A percentile compares a stretch with the other conserved stretches of the same genome.
phyloP scores from a whole-genome alignment of 495 filamentous ascomycete species.

The Pyrenula massariospora region DNA sequence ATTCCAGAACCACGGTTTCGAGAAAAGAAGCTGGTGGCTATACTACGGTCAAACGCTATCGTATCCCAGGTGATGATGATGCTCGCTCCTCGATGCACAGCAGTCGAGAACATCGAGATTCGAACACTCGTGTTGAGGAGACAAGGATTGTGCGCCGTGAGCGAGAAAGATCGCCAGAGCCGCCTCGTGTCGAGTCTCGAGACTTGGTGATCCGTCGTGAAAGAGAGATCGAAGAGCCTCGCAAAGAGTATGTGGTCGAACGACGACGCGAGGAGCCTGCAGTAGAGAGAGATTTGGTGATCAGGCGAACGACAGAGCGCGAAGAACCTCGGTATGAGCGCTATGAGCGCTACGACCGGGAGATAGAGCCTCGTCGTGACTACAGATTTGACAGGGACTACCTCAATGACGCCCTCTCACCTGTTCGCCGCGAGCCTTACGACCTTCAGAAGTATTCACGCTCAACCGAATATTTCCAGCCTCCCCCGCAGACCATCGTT shows the following conservation, averaged over 20 bases:
- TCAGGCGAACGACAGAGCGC: conserved; percentile 32
- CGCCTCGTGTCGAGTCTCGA: conserved; percentile 13
- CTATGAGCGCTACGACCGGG: conserved; percentile 29
- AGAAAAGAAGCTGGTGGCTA: conserved; percentile 6
- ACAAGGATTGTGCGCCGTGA: conserved; percentile 12
- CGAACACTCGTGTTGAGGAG: conserved; percentile 10
- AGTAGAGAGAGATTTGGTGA: conserved; percentile 33
- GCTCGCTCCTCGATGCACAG: conserved; percentile 29
- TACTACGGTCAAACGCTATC: conserved; percentile 35
- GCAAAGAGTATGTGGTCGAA: conserved; percentile 24
- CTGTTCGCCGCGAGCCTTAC: conserved; percentile 19
- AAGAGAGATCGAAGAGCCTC: conserved; percentile 21
- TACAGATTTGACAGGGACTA: conserved; percentile 42
- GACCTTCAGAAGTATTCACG: conserved; percentile 52
- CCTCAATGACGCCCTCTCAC: conserved; percentile 21
- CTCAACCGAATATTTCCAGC: conserved; percentile 57
- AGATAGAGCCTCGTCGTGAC: conserved; percentile 15
- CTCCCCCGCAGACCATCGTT: conserved; percentile 47
- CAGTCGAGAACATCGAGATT: conserved; percentile 19
- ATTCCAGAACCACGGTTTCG: conserved; percentile 22
- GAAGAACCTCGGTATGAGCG: conserved; percentile 33
- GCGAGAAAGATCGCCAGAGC: conserved; percentile 4
- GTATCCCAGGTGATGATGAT: conserved; percentile 32
- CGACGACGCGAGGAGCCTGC: conserved; percentile 25
- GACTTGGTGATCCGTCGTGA: conserved; percentile 28